Evolutionary conservation across 352 stramenopile species (phyloP), one percentile per base, ranked within the genome.

Genomic region (Globisporangium lucens): DNA sequence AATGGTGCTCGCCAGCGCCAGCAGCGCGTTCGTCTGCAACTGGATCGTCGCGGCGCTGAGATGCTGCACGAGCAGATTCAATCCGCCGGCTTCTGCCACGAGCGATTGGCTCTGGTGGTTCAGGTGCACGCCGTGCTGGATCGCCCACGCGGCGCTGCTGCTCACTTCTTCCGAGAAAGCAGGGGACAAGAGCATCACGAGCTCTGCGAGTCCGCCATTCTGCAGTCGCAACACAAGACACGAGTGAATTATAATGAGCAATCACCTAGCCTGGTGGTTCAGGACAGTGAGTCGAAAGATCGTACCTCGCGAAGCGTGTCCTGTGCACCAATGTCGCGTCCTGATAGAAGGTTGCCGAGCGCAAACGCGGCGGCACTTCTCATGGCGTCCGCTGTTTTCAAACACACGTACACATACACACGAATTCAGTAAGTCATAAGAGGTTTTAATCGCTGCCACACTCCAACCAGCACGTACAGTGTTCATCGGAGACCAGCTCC

Each of bases 91-190:
- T 4, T 89, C 83, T 3, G 70, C 78, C 17, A 90, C 66, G 58
- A 91, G 74, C 33, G 74, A 70, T 63, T 93, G 85, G 55, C 72
- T 93, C n/a, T 75, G 74, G 55, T 76, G 66, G 75, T 91, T 91
- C 22, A 87, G 60, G 64, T 85, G 71, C 35, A 89, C 82, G 56
- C 73, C 76, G 65, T 93, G 85, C 66, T 93, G 78, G 63, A 93
- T 83, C 63, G 82, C 85, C 85, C 85, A 93, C 8, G 85, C 85
- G 35, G 85, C 82, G n/a, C 81, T 88, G 59, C 78, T 84, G 64
- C 73, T 86, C 35, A 90, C 75, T 27, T 93, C 85, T 64, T 90
- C 82, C n/a, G 76, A 27, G 51, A 87, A 93, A 38, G 74, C 74
- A 0, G 82, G 78, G 30, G 85, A 91, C 53, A 89, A 66, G 33